Evolutionary conservation across 768 basidiomycete species (phyloP).

Genomic region (Boletus sp.): DNA sequence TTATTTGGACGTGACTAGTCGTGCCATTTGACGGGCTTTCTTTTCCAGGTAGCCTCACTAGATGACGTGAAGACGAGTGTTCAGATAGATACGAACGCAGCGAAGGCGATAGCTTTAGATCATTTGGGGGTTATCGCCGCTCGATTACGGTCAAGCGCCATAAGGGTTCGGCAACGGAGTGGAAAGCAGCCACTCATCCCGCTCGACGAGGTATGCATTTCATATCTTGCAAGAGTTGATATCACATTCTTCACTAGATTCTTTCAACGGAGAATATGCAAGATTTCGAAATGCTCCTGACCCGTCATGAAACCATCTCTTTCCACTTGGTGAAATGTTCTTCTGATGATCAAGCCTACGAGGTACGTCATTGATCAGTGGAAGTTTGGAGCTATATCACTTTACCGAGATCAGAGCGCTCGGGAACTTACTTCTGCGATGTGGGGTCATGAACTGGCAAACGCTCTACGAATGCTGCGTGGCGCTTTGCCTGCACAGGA

Average conservation of each 20-base stretch:
- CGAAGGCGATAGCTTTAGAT: slow-evolving; percentile 87
- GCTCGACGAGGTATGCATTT: slow-evolving; percentile 63
- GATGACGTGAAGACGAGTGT: slow-evolving; percentile 75
- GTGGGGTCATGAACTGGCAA: slow-evolving; percentile 82
- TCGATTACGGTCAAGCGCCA: slow-evolving; percentile 59
- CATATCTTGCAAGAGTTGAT: not conserved
- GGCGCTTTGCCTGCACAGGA: slow-evolving; percentile 46
- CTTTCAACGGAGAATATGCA: slow-evolving; percentile 48
- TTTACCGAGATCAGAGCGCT: slow-evolving; percentile 53
- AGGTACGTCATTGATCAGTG: slow-evolving; percentile 45
- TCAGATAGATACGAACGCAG: slow-evolving; percentile 73
- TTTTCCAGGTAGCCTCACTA: slow-evolving; percentile 67
- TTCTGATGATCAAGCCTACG: slow-evolving; percentile 77
- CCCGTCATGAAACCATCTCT: slow-evolving; percentile 62
- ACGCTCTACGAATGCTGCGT: slow-evolving; percentile 58
- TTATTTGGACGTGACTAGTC: not conserved
- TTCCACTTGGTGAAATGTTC: slow-evolving; percentile 68
- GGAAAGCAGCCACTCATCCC: slow-evolving; percentile 45
- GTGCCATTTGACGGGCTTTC: not conserved
- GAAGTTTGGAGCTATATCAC: not conserved
- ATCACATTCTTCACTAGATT: slow-evolving; percentile 39
- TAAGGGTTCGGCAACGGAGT: slow-evolving; percentile 38
- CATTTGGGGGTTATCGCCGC: slow-evolving; percentile 93
- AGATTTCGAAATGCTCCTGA: slow-evolving; percentile 57
- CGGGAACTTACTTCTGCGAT: slow-evolving; percentile 76